Conservation (phyloP, 2,329 filamentous ascomycete genomes). For the Colletotrichum truncatum region DNA sequence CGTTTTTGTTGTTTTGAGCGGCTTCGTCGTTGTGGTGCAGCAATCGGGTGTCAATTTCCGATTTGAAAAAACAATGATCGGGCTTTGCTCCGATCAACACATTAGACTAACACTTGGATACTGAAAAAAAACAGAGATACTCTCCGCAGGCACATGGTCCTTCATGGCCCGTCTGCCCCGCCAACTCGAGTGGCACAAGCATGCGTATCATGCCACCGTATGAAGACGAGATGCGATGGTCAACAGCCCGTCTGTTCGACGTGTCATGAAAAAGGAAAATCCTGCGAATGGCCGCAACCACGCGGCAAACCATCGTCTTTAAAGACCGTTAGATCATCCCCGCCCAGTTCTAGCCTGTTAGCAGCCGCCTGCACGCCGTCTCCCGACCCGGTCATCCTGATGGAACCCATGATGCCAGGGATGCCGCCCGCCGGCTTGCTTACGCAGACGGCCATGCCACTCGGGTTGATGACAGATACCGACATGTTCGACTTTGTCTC, state of each 20-base stretch:
- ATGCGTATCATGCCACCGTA: conserved; percentile 20
- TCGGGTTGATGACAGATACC: background rate
- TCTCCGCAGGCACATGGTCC: conserved; percentile 23
- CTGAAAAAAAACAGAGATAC: conserved; percentile 3
- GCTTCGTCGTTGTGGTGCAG: background rate
- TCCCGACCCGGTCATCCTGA: background rate
- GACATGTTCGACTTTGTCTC: conserved; percentile 4
- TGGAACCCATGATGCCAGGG: background rate
- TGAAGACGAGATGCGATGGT: conserved; percentile 25
- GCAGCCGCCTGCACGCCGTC: background rate
- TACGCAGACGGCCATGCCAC: background rate
- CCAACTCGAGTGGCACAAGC: conserved; percentile 25
- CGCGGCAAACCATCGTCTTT: background rate
- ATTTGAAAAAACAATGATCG: background rate
- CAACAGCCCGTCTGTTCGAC: conserved; percentile 18
- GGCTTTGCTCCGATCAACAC: background rate
- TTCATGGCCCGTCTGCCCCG: conserved; percentile 19
- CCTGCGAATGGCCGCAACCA: conserved; percentile 18
- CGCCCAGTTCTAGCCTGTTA: background rate
- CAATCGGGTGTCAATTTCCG: background rate
- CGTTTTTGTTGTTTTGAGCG: background rate
- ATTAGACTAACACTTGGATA: background rate
- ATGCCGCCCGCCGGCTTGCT: background rate
- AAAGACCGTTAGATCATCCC: background rate
- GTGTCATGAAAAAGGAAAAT: conserved; percentile 11